Evolutionary conservation across 2,329 filamentous ascomycete species (phyloP).

Genomic region (Cytospora leucostoma): DNA sequence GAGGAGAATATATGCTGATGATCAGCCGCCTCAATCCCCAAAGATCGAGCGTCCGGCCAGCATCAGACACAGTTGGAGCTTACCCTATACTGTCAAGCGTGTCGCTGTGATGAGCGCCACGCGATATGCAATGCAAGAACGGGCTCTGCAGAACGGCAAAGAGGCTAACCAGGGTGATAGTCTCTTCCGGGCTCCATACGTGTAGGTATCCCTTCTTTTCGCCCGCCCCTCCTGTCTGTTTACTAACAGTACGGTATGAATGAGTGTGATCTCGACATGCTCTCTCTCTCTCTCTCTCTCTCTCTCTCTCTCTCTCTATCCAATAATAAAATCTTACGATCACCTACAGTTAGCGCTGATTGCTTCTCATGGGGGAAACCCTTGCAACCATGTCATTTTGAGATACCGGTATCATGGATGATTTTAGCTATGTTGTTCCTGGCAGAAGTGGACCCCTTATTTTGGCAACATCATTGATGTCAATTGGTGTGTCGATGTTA

Average conservation of each 20-base stretch:
- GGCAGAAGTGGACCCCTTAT: not conserved
- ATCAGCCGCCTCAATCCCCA: no score
- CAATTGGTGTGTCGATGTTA: not conserved
- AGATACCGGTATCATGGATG: not conserved
- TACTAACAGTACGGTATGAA: no score
- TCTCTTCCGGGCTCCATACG: not conserved
- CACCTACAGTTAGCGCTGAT: not conserved
- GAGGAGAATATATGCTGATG: not conserved
- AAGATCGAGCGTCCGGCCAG: not conserved
- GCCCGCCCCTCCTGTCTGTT: no score
- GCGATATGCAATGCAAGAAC: not conserved
- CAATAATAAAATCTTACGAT: not conserved
- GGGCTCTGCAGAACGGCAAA: not conserved
- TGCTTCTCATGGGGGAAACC: not conserved
- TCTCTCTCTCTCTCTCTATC: no score
- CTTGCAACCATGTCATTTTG: not conserved
- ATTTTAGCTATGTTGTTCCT: not conserved
- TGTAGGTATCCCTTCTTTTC: no score
- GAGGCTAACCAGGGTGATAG: not conserved
- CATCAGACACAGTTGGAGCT: not conserved
- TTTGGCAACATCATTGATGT: not conserved
- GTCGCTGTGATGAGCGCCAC: conserved; percentile 1
- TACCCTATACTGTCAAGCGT: not conserved
- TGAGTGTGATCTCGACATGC: no score
- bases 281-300: no score